Conservation (phyloP, 768 basidiomycete genomes). For the Erythrobasidium yunnanense region DNA sequence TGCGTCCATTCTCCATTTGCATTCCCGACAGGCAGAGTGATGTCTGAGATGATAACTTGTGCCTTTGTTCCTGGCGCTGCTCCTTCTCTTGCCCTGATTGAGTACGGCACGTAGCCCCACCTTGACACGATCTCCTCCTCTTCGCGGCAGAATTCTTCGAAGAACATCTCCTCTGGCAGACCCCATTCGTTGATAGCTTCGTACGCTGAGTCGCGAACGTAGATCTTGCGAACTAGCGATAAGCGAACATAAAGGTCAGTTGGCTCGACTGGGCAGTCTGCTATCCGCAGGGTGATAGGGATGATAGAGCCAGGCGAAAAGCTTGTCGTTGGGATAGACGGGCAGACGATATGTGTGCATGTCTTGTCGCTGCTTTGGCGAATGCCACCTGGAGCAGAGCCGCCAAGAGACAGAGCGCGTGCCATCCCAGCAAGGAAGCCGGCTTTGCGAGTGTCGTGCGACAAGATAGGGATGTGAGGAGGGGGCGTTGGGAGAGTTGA, state of each 20-base stretch:
- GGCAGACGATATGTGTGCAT: constrained; percentile 36
- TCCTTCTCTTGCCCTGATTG: constrained; percentile 30
- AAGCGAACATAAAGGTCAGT: constrained; percentile 38
- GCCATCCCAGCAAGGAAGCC: constrained; percentile 36
- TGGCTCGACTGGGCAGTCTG: constrained; percentile 36
- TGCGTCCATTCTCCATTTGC: constrained; percentile 31
- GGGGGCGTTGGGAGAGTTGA: constrained; percentile 35
- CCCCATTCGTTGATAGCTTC: constrained; percentile 35
- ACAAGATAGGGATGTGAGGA: constrained; percentile 37
- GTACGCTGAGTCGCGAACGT: constrained; percentile 35
- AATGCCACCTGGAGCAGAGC: background rate
- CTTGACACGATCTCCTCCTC: constrained; percentile 38
- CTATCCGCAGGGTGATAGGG: constrained; percentile 36
- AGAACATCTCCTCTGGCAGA: constrained; percentile 34
- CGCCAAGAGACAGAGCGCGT: constrained; percentile 32
- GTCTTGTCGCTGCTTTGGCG: constrained; percentile 28
- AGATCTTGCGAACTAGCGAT: constrained; percentile 36
- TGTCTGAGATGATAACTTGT: constrained; percentile 36
- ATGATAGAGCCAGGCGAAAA: constrained; percentile 36
- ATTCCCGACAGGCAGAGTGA: constrained; percentile 31
- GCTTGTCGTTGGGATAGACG: constrained; percentile 36
- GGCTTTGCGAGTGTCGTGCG: constrained; percentile 35
- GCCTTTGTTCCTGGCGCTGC: constrained; percentile 34
- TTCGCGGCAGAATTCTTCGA: constrained; percentile 37
- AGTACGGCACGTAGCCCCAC: constrained; percentile 37